Base-by-base conservation (phyloP, 306 rosid genomes). In the Pyrus communis region DNA sequence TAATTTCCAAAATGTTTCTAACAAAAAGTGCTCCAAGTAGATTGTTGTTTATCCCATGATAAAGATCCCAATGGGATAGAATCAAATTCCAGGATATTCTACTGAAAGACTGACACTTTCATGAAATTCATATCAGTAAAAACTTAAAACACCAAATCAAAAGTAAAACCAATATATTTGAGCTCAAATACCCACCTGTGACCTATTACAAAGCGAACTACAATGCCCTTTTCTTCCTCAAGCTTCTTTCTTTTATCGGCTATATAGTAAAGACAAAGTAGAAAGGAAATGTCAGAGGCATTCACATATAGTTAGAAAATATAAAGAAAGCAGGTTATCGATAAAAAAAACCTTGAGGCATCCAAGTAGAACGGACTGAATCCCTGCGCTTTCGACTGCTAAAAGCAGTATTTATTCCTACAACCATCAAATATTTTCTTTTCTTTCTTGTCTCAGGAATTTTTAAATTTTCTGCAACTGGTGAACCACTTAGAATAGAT, bases 311-410 rank as follows among this genome's bases (percentile, higher is more conserved):
- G 59, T 31, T 30, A 46, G 33, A 70, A 49, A 60, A 42, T 27
- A 27, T 35, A 31, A 11, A 55, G 23, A 61, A 67, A 67, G 46
- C 51, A 52, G 35, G 49, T 55, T n/a, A 45, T 17, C 31, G 67
- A 66, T 76, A 13, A 31, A 40, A 49, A 66, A 75, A 67, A 85
- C 91, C 91, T 81, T 85, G 89, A 71, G 91, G 91, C 89, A 87
- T 82, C 91, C 91, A 87, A 75, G 89, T 87, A 35, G 84, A 81
- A 61, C 91, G 91, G 52, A 87, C 79, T 14, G 91, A 87, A 70
- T 87, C 91, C 60, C 91, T 81, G 9, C 91, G 87, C 70, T 87
- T 87, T 55, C 91, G 79, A 82, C 91, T 87, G 65, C 91, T 87
- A 80, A 87, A 87, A 28, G 91, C 88, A 72, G 91, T 87, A 73